Base-by-base conservation (phyloP, 371 early-diverging fungal genomes). In the Lichtheimia ornata region DNA sequence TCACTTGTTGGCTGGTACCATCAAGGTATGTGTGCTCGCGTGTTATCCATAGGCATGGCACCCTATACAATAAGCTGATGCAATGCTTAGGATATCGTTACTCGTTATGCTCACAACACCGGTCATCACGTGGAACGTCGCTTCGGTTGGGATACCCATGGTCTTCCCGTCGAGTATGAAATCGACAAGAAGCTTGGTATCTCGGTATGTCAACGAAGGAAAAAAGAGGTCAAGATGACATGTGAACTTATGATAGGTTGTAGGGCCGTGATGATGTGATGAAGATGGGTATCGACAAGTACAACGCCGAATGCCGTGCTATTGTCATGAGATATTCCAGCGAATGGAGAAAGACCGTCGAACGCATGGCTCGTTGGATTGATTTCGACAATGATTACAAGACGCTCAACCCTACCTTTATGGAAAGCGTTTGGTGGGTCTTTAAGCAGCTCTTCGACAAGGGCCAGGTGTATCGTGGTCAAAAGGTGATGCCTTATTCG, bases 81-180 rank as follows among this genome's bases (percentile, higher is more conserved):
- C 35, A 35, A 11, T 35, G 35, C 9, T 35, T 64, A 91, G 90
- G 99, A 99, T 83, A 94, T 97, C 51, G 96, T 99, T 56, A 99
- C 99, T 12, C 89, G 99, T 59, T 99, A 93, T 84, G 99, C 97
- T 47, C 91, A 94, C 70, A 90, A 91, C 76, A 99, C 97, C 44
- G 99, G 99, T 54, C 97, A 96, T 78, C 87, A 95, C 70, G 99
- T 99, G 30, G 98, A 98, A 78, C 90, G 99, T 67, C 88, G 99
- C 59, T 99, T 99, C 72, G 99, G 99, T 61, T 99, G 99, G 99
- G 99, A 99, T 81, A 96, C 96, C 70, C 99, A 99, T 67, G 99
- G 99, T 61, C 85, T 99, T 41, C 99, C 99, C 25, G 95, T 99
- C 51, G 99, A 99, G 81, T 93, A 96, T 70, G 99, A 99, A 79